Conservation (phyloP, 2,329 filamentous ascomycete species). For the Microsporum canis region DNA sequence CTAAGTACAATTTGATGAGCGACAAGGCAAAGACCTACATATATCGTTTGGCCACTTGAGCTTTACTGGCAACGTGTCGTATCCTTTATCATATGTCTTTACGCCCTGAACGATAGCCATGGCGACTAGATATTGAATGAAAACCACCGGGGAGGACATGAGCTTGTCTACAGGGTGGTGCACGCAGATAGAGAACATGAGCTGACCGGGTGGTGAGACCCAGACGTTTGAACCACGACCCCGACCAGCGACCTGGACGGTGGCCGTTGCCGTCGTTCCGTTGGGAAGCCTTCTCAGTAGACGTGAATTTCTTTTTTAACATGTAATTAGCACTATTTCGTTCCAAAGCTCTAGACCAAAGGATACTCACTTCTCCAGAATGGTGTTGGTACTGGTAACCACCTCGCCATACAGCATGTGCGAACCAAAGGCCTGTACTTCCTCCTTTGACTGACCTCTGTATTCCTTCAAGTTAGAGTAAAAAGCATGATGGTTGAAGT, state of each 20-base stretch:
- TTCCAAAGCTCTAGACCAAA: neutral
- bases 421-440: conserved; percentile 58
- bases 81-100: conserved; percentile 64
- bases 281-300: conserved; percentile 64
- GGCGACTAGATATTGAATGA: conserved; percentile 85
- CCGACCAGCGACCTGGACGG: conserved; percentile 75
- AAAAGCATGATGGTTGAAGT: conserved; percentile 73
- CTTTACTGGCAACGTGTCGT: conserved; percentile 64
- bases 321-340: too few relatives aligned
- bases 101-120: conserved; percentile 79
- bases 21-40: conserved; percentile 41
- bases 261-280: conserved; percentile 81
- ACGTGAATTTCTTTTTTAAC: conserved; percentile 53
- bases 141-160: conserved; percentile 67
- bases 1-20: neutral
- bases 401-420: conserved; percentile 80
- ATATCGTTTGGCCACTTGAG: conserved; percentile 99
- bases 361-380: conserved; percentile 64
- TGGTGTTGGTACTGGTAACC: conserved; percentile 83
- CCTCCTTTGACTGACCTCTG: conserved; percentile 45
- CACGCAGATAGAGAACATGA: conserved; percentile 82
- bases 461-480: conserved; percentile 62
- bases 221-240: conserved; percentile 89
- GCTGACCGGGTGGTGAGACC: conserved; percentile 74
- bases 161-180: conserved; percentile 68